These are phyloP conservation scores for Pseudoperonospora humuli DNA, from an alignment of 352 stramenopile genomes.

Conservation along the genomic window DNA sequence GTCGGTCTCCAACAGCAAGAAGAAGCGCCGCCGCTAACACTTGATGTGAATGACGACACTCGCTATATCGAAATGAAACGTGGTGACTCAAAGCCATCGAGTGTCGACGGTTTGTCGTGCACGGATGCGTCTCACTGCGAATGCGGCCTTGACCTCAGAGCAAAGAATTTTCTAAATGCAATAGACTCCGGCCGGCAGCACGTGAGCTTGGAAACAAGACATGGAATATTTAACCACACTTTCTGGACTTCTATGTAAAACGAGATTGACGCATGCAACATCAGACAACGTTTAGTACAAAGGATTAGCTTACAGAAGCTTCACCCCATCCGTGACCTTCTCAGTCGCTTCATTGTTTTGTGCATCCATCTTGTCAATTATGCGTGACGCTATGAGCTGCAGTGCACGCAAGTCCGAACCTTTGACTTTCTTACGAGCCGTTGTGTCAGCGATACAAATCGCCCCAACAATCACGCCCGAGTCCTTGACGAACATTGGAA, in stretches of 20 bases:
- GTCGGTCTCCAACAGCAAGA: constrained; percentile 14
- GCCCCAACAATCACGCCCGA: constrained; percentile 57
- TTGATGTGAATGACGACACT: not conserved
- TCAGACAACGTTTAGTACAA: constrained; percentile 7
- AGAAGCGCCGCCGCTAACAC: constrained; percentile 19
- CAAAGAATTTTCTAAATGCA: not conserved
- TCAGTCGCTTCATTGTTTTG: constrained; percentile 27
- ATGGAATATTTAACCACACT: constrained; percentile 30
- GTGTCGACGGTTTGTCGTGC: not conserved
- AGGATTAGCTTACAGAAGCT: constrained; percentile 25
- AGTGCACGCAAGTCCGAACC: constrained; percentile 60
- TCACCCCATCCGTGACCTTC: constrained; percentile 25
- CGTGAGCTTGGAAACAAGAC: constrained; percentile 13
- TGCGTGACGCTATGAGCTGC: constrained; percentile 53
- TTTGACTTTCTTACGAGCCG: constrained; percentile 52
- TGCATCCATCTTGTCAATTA: constrained; percentile 68
- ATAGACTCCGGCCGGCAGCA: not conserved
- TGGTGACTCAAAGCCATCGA: not conserved
- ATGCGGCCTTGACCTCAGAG: not conserved
- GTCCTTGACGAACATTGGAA: constrained; percentile 65
- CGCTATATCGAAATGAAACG: constrained; percentile 4
- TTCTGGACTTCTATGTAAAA: constrained; percentile 24
- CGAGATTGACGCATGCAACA: constrained; percentile 10
- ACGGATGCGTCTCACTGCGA: not conserved
- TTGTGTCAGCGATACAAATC: constrained; percentile 63